Base-by-base conservation (phyloP, 1,284 basidiomycete species). In the Inonotus obliquus region DNA sequence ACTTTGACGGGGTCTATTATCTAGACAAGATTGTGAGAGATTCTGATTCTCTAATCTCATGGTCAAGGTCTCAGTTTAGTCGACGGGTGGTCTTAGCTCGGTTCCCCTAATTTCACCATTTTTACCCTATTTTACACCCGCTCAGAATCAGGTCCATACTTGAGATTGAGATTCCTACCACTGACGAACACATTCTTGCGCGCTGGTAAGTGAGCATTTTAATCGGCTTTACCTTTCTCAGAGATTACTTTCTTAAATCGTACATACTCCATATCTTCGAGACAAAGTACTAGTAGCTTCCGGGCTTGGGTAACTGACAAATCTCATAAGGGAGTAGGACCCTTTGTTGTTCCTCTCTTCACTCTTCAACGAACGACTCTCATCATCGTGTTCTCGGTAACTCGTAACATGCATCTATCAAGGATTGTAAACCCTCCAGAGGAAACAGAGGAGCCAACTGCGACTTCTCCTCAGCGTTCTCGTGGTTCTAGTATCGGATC, bases 381-480 rank as follows among this genome's bases (percentile, higher is more conserved):
- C 29, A 32, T 6, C 51, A 35, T 52, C 19, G 13, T 37, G 13
- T 27, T 4, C 51, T 37, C 48, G 48, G 25, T 17, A 37, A n/a
- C 35, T 23, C 47, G 21, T 11, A 9, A 49, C 17, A 52, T 64
- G 63, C 55, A 64, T 61, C 55, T 64, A 37, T 64, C 63, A 5
- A 60, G 63, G n/a, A 63, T 64, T 45, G 51, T 63, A 14, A 51
- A 64, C 54, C 63, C 63, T 13, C 23, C 59, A 6, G 59, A 52
- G 55, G 63, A 38, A 29, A 41, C 38, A 7, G 13, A 23, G 21
- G 48, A 49, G 48, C 7, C 48, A 11, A 10, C 51, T 17, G 5
- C 27, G 9, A 17, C 51, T 17, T 6, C 25, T 17, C 19, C 11
- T 27, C 51, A 5, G 4, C 47, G n/a, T 25, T 5, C 47, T 25